Conservation (phyloP, 257 asterid genomes). For the Nicotiana obtusifolia region DNA sequence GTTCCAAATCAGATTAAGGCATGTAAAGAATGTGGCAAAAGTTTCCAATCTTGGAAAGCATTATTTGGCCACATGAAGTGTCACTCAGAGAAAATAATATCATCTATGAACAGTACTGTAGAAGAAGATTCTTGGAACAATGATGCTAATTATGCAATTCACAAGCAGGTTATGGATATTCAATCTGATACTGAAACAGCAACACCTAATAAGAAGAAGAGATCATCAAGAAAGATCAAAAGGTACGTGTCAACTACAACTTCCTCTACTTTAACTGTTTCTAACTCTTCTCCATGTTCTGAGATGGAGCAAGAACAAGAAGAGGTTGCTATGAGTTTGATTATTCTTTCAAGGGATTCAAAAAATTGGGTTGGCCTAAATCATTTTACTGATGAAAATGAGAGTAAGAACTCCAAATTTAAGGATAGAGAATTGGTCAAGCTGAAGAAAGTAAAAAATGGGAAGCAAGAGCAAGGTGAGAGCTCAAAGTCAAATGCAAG, state of each 20-base stretch:
- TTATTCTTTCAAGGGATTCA: slow-evolving; percentile 60
- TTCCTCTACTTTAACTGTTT: slow-evolving; percentile 36
- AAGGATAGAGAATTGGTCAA: slow-evolving; percentile 17
- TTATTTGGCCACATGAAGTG: slow-evolving; percentile 84
- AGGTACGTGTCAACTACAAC: slow-evolving; percentile 42
- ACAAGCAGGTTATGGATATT: slow-evolving; percentile 31
- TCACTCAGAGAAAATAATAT: slow-evolving; percentile 45
- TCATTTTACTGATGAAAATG: slow-evolving; percentile 14
- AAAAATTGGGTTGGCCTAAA: slow-evolving; percentile 27
- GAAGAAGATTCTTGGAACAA: slow-evolving; percentile 42
- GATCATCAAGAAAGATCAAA: slow-evolving; percentile 48
- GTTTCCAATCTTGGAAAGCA: slow-evolving; percentile 68
- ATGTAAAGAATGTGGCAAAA: slow-evolving; percentile 75
- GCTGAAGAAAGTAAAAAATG: slow-evolving; percentile 16
- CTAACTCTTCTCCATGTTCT: too few species aligned
- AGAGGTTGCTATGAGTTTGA: slow-evolving; percentile 81
- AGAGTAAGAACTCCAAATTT: too few species aligned
- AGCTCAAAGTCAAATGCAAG: slow-evolving; percentile 8
- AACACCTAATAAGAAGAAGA: slow-evolving; percentile 37
- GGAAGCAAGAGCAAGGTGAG: slow-evolving; percentile 11
- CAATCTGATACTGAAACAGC: slow-evolving; percentile 41
- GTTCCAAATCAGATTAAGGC: slow-evolving; percentile 19
- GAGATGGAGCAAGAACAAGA: slow-evolving; percentile 63
- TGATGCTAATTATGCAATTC: slow-evolving; percentile 8
- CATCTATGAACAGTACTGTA: slow-evolving; percentile 1